These are phyloP conservation scores for Auriscalpium orientale DNA, from an alignment of 768 basidiomycete genomes.

Conservation along the genomic window DNA sequence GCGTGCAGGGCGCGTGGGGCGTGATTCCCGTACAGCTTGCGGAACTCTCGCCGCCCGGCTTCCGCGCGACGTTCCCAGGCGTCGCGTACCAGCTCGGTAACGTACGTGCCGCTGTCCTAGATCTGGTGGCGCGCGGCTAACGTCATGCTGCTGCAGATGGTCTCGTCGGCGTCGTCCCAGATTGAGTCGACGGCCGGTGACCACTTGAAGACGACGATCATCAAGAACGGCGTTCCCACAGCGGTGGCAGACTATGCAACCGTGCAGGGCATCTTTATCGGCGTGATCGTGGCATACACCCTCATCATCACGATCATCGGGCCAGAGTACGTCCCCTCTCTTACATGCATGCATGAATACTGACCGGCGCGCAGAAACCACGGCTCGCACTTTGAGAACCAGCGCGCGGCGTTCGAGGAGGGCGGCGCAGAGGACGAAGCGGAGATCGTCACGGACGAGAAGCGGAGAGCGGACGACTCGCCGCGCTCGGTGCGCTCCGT, in stretches of 20 bases:
- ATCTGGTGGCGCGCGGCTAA: background rate
- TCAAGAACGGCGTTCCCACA: constrained; percentile 17
- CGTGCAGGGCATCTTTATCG: constrained; percentile 85
- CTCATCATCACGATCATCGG: constrained; percentile 73
- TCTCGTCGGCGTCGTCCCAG: constrained; percentile 37
- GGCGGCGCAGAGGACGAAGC: constrained; percentile 51
- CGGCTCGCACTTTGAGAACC: constrained; percentile 68
- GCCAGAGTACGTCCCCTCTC: constrained; percentile 50
- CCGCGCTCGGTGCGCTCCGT: too few relatives aligned
- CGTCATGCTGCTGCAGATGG: constrained; percentile 25
- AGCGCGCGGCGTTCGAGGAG: constrained; percentile 71
- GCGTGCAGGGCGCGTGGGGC: constrained; percentile 34
- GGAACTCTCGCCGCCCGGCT: constrained; percentile 41
- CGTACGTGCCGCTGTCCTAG: constrained; percentile 7
- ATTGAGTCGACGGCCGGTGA: constrained; percentile 42
- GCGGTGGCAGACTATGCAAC: constrained; percentile 40
- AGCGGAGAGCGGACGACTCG: too few relatives aligned
- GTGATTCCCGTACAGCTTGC: constrained; percentile 36
- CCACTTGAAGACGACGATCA: constrained; percentile 29
- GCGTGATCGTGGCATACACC: constrained; percentile 70
- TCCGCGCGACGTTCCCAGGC: constrained; percentile 40
- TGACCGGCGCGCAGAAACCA: constrained; percentile 20
- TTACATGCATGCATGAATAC: background rate
- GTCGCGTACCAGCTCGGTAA: constrained; percentile 38
- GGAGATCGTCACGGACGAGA: constrained; percentile 19